Evolutionary conservation across 306 rosid species (phyloP), one percentile per base, ranked within the genome.

Genomic region (Lupinus albus): DNA sequence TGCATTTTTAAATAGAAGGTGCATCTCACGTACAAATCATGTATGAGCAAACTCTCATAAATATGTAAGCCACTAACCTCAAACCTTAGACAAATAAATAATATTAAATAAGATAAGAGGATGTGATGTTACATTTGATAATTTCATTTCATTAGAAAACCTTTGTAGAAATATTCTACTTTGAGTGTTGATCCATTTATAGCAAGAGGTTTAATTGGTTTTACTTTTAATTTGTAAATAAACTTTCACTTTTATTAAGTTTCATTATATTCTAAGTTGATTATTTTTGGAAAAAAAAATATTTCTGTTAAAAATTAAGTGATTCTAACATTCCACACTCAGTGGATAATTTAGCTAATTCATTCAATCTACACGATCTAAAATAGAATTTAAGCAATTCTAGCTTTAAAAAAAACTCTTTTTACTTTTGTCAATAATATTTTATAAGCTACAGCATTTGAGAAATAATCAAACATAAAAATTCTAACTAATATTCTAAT

Each of bases 1-100:
- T 45, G 39, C 54, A 59, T 44, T 49, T 63, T 49, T 33, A 36
- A 13, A 10, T 53, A 30, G 75, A 4, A 80, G 80, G 90, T 85
- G 83, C 1, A 1, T 1, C 14, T n/a, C 82, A 86, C 78, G 57
- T 7, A 30, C 84, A 12, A 76, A 81, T 71, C 13, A 52, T 12
- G 55, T 17, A 10, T 33, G 46, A 53, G 8, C 44, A 7, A 65
- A 36, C 60, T 32, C 60, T 44, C 11, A 2, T 25, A 25, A 25
- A 25, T 28, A 28, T 67, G 10, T 53, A 45, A 46, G 33, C 35
- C 66, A 30, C 65, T 52, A 41, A 54, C 38, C 66, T 30, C 54
- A 48, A 0, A 25, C 38, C 52, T 45, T 25, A 45, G 41, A 21
- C 21, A 12, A 42, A 63, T 5, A 41, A 53, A 45, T 28, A n/a